Conservation (phyloP, 805 yeast genomes). For the Suhomyces sp. region DNA sequence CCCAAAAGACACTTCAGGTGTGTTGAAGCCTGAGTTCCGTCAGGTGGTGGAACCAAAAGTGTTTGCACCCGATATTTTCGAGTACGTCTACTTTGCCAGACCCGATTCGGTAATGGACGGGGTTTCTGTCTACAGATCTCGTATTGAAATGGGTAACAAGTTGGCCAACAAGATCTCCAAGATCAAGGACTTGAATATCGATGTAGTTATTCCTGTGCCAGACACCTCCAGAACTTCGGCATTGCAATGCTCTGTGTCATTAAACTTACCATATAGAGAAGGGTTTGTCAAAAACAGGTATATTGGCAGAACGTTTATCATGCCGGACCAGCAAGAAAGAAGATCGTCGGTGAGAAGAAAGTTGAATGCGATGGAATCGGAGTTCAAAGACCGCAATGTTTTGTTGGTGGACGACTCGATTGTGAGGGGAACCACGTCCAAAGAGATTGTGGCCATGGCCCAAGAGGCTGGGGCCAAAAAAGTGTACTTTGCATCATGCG, state of each 20-base stretch:
- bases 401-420: slow-evolving; percentile 94
- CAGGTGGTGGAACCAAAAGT: slow-evolving; percentile 78
- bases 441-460: slow-evolving; percentile 97
- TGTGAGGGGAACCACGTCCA: slow-evolving; percentile 96
- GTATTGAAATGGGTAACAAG: slow-evolving; percentile 90
- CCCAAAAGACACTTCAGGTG: slow-evolving; percentile 57
- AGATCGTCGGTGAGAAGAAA: slow-evolving; percentile 91
- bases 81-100: slow-evolving; percentile 96
- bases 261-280: slow-evolving; percentile 85
- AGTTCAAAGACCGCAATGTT: slow-evolving; percentile 81
- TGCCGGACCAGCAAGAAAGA: slow-evolving; percentile 97
- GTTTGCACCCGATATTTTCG: slow-evolving; percentile 94
- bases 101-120: slow-evolving; percentile 97
- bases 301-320: slow-evolving; percentile 95
- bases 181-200: slow-evolving; percentile 55
- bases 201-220: slow-evolving; percentile 96
- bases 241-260: slow-evolving; percentile 79
- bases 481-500: slow-evolving; percentile 95
- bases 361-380: slow-evolving; percentile 93
- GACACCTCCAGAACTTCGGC: slow-evolving; percentile 98
- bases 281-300: slow-evolving; percentile 96
- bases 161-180: slow-evolving; percentile 69
- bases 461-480: slow-evolving; percentile 94
- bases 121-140: slow-evolving; percentile 89
- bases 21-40: slow-evolving; percentile 68